Conservation (phyloP, 768 basidiomycete species). For the Sporobolomyces pararoseus region DNA sequence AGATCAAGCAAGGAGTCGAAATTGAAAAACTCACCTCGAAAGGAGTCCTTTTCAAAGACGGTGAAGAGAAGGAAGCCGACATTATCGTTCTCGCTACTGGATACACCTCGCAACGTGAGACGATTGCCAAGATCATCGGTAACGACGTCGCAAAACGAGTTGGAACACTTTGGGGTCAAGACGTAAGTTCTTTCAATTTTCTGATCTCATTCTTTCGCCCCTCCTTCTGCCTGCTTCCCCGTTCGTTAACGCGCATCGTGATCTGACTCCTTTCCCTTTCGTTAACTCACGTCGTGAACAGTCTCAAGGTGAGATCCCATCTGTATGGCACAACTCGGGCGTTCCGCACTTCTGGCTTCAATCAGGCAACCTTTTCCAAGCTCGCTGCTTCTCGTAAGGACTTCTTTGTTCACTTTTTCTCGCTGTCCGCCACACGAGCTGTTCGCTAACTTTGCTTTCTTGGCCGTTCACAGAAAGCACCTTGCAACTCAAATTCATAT, state of each 20-base stretch:
- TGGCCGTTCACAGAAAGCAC: slow-evolving; percentile 23
- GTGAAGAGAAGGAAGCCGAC: slow-evolving; percentile 54
- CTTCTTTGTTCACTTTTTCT: neutral
- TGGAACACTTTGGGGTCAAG: slow-evolving; percentile 47
- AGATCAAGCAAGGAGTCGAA: slow-evolving; percentile 61
- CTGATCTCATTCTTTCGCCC: neutral
- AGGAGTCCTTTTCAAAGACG: slow-evolving; percentile 54
- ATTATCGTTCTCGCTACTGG: slow-evolving; percentile 63
- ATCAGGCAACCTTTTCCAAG: slow-evolving; percentile 44
- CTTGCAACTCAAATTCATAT: slow-evolving; percentile 34
- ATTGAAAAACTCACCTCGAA: slow-evolving; percentile 54
- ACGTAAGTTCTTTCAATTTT: slow-evolving; percentile 42
- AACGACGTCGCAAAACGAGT: slow-evolving; percentile 47
- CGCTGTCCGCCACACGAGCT: too few species aligned
- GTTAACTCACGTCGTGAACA: too few species aligned
- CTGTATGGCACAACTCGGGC: slow-evolving; percentile 32
- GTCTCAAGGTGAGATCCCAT: neutral
- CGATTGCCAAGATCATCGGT: slow-evolving; percentile 46
- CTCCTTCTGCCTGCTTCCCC: too few species aligned
- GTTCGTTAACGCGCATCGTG: too few species aligned
- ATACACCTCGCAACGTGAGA: slow-evolving; percentile 48
- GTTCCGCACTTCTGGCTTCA: slow-evolving; percentile 31
- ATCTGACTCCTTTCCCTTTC: neutral
- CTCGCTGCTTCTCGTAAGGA: slow-evolving; percentile 36
- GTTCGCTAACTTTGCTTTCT: neutral